Base-by-base conservation (phyloP, 441 rosid genomes). In the Populus trichocarpa region DNA sequence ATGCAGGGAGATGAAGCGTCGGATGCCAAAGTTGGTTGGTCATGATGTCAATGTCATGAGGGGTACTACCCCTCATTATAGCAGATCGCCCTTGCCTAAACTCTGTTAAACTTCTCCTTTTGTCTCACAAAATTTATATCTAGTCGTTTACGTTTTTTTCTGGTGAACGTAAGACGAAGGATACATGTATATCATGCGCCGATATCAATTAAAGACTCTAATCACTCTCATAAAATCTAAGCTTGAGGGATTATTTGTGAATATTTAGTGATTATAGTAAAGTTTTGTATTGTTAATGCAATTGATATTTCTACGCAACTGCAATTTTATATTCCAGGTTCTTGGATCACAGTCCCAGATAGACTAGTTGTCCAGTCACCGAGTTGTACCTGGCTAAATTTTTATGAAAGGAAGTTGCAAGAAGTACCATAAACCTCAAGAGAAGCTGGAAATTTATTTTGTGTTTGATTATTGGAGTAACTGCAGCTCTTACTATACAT, bases 1-100 rank as follows among this genome's bases (percentile, higher is more conserved):
- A 36, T 89, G 91, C 16, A 83, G 72, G 80, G 88, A 85, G 33
- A 90, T 87, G 86, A 89, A 85, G 84, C 87, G 86, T 74, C 91
- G 86, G 72, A 83, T 90, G 84, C 79, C 90, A 61, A 85, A 77
- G 32, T 30, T 30, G 88, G 59, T 18, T 18, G 84, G 14, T 57
- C 42, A 72, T 14, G 71, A 79, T 70, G 18, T 8, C 35, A 40
- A 6, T 6, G n/a, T 14, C 59, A 16, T 50, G 20, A 50, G 22
- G 6, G n/a, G n/a, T 18, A 23, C 30, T 35, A 6, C 30, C 16
- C 50, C 68, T 50, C 18, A 71, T 8, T 6, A 25, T 4, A 70
- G 63, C n/a, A 16, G 59, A 50, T 50, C 59, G 16, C 5, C 69
- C 10, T 64, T 64, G 18, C 71, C 71, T 23, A 78, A 67, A 35